These are phyloP conservation scores for Metarhizium brunneum DNA, from an alignment of 2,329 filamentous ascomycete genomes.

Conservation along the genomic window DNA sequence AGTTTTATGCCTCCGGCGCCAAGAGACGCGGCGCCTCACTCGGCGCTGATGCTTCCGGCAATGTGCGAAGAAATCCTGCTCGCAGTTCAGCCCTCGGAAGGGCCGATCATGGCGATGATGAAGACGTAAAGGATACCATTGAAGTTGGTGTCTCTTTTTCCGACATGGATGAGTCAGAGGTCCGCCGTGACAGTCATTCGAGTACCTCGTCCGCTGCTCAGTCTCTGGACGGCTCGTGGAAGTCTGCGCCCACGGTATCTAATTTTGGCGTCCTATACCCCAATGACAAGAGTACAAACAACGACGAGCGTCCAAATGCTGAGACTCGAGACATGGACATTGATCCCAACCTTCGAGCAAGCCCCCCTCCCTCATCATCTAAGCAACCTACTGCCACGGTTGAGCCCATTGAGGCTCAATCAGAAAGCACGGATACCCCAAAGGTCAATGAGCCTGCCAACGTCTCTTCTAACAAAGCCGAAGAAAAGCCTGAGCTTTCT, in stretches of 20 bases:
- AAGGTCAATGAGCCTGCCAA: neutral
- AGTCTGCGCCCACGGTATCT: slow-evolving; percentile 8
- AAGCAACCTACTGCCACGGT: neutral
- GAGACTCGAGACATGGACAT: slow-evolving; percentile 1
- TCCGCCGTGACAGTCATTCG: slow-evolving; percentile 14
- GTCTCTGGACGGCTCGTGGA: slow-evolving; percentile 11
- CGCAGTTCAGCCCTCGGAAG: slow-evolving; percentile 27
- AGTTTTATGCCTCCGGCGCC: slow-evolving; percentile 16
- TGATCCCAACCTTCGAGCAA: slow-evolving; percentile 6
- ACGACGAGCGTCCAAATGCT: neutral
- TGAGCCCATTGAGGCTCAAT: neutral
- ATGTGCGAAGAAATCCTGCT: slow-evolving; percentile 30
- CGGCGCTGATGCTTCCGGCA: slow-evolving; percentile 24
- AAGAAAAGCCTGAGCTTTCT: neutral
- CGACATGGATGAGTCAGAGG: slow-evolving; percentile 22
- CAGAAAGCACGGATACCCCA: neutral
- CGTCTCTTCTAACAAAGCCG: neutral
- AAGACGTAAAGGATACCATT: slow-evolving; percentile 48
- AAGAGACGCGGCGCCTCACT: slow-evolving; percentile 29
- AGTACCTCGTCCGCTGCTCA: slow-evolving; percentile 20
- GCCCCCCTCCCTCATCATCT: slow-evolving; percentile 1
- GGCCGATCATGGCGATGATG: slow-evolving; percentile 29
- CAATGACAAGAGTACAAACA: neutral
- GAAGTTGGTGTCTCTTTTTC: slow-evolving; percentile 39
- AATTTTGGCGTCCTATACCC: neutral